Conservation (phyloP, 768 basidiomycete species). For the Stropharia rugosoannulata region DNA sequence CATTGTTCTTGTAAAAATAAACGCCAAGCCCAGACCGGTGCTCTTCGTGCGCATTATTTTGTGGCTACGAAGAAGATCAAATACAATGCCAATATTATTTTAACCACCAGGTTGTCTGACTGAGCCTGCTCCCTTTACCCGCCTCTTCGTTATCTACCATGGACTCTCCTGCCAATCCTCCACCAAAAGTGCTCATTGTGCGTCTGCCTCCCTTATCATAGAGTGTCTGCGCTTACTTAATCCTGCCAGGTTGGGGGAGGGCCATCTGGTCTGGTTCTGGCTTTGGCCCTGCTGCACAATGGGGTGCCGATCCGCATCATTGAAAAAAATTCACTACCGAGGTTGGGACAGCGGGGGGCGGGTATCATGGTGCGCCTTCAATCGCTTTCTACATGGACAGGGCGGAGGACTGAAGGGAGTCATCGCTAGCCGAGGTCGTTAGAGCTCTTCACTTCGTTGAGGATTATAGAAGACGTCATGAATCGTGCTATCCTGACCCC, state of each 20-base stretch:
- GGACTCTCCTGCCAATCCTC: not conserved
- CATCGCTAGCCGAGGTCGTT: slow-evolving; percentile 39
- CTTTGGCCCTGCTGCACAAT: slow-evolving; percentile 41
- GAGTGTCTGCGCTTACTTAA: not conserved
- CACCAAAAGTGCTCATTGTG: slow-evolving; percentile 23
- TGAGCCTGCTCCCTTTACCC: not conserved
- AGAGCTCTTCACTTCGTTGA: slow-evolving; percentile 41
- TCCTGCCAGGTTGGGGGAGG: slow-evolving; percentile 42
- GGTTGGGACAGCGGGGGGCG: slow-evolving; percentile 35
- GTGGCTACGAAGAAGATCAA: not conserved
- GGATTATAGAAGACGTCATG: slow-evolving; percentile 35
- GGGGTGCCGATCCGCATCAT: slow-evolving; percentile 50
- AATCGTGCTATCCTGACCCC: slow-evolving; percentile 24
- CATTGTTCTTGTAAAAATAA: not conserved
- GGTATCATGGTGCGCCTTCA: slow-evolving; percentile 34
- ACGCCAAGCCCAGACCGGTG: not conserved
- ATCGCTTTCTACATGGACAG: not conserved
- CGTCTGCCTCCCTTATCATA: slow-evolving; percentile 2
- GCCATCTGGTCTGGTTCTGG: slow-evolving; percentile 44
- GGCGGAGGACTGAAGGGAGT: not conserved
- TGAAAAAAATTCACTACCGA: slow-evolving; percentile 38
- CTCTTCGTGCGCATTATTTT: not conserved
- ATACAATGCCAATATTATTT: not conserved
- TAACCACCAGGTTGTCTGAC: not conserved
- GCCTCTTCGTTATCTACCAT: not conserved